Conservation (phyloP, 148 eudicot genomes). For the Rhododendron ovatum region DNA sequence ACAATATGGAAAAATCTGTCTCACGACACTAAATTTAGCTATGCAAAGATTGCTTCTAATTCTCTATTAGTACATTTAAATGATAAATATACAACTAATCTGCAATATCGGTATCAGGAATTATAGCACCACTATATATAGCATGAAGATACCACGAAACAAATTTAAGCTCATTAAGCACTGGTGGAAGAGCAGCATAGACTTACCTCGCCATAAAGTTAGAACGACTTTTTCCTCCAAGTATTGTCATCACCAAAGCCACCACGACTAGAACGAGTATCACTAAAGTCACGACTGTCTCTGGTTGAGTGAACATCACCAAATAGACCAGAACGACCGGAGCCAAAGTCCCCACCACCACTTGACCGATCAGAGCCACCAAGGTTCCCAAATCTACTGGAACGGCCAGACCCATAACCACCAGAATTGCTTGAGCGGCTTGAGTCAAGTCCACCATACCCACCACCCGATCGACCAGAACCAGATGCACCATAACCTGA, state of each 20-base stretch:
- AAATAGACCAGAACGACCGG: conserved; percentile 32
- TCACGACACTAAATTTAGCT: not conserved
- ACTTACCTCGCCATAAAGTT: conserved; percentile 13
- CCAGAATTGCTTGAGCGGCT: conserved; percentile 28
- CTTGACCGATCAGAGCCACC: conserved; percentile 31
- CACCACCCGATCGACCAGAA: conserved; percentile 35
- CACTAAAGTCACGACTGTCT: conserved; percentile 22
- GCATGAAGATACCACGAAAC: not conserved
- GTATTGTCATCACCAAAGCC: conserved; percentile 35
- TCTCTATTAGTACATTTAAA: not conserved
- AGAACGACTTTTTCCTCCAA: conserved; percentile 24
- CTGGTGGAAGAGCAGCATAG: not conserved
- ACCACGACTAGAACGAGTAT: conserved; percentile 31
- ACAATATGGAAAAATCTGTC: not conserved
- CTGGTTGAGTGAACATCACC: conserved; percentile 12
- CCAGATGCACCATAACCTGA: conserved; percentile 28
- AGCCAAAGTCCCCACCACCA: conserved; percentile 51
- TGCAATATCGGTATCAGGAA: not conserved
- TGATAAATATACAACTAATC: not conserved
- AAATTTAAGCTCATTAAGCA: not conserved
- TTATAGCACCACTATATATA: not conserved
- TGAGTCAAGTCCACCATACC: conserved; percentile 24
- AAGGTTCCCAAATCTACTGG: conserved; percentile 40
- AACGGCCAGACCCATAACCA: conserved; percentile 35
- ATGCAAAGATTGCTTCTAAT: not conserved